These are phyloP conservation scores for Kodamaea leandrae DNA, from an alignment of 805 yeast genomes.

Conservation along the genomic window DNA sequence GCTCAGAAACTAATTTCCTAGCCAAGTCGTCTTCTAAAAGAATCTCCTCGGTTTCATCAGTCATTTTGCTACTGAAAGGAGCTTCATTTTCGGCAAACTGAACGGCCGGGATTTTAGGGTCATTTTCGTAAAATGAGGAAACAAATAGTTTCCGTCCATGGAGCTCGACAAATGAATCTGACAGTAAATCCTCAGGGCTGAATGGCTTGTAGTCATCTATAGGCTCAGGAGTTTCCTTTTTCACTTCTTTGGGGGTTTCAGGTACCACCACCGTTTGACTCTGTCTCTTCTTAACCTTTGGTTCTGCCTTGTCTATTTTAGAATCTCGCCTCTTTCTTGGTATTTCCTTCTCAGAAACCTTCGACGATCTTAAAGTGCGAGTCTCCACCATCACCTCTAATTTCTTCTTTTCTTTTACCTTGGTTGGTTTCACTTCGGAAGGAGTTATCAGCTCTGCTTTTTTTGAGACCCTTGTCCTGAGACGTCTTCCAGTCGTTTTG, in stretches of 20 bases:
- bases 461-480: constrained; percentile 7
- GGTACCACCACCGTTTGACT: no score
- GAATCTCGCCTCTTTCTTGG: constrained; percentile 5
- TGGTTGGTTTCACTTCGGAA: neutral
- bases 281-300: constrained; percentile 7
- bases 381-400: no score
- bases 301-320: constrained; percentile 1
- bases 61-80: no score
- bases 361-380: no score
- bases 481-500: constrained; percentile 5
- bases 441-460: constrained; percentile 7
- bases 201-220: constrained; percentile 22
- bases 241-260: no score
- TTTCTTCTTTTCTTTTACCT: neutral
- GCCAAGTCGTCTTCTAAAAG: constrained; percentile 31
- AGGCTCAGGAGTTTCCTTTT: constrained; percentile 3
- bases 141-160: constrained; percentile 17
- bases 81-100: constrained; percentile 13
- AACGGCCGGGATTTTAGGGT: constrained; percentile 20
- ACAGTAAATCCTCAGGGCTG: constrained; percentile 36
- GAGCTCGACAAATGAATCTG: constrained; percentile 27
- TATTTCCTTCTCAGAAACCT: neutral
- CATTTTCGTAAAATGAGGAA: constrained; percentile 16
- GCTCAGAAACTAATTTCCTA: constrained; percentile 26
- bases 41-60: constrained; percentile 17